These are phyloP conservation scores for Calophaca sinica DNA, from an alignment of 306 rosid species.

Conservation along the genomic window DNA sequence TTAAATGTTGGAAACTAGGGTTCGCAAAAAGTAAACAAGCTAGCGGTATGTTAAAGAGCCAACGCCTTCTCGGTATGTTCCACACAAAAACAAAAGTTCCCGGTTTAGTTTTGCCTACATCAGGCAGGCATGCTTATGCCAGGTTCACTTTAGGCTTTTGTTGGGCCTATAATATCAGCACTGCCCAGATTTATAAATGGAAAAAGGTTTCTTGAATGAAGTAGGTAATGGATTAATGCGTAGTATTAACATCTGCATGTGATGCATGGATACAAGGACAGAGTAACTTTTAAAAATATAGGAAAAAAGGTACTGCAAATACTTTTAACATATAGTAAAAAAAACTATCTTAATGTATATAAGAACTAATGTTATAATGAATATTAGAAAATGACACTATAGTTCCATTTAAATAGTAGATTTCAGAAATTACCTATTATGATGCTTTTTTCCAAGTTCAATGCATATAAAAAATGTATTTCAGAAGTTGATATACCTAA, in stretches of 20 bases:
- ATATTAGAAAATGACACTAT: not conserved
- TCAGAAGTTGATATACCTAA: constrained; percentile 2
- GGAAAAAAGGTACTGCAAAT: too few species aligned
- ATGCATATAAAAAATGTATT: not conserved
- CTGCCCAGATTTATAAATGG: not conserved
- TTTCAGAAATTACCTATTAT: not conserved
- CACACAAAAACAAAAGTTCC: too few species aligned
- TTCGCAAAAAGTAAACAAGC: not conserved
- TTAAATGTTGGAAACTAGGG: constrained; percentile 15
- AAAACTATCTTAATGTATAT: not conserved
- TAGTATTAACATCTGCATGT: not conserved
- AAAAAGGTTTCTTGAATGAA: constrained; percentile 20
- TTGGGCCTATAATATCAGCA: too few species aligned
- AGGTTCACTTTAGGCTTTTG: too few species aligned
- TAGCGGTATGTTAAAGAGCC: too few species aligned
- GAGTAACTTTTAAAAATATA: constrained; percentile 4
- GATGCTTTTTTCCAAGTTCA: not conserved
- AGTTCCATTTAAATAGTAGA: not conserved
- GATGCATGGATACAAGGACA: constrained; percentile 13
- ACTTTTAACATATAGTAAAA: constrained; percentile 3
- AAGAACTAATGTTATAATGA: not conserved
- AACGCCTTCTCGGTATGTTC: too few species aligned
- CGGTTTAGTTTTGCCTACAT: too few species aligned
- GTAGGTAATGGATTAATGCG: constrained; percentile 20
- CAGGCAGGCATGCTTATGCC: too few species aligned